These are phyloP conservation scores for Francoa sonchifolia DNA, from an alignment of 441 rosid species.

Conservation along the genomic window DNA sequence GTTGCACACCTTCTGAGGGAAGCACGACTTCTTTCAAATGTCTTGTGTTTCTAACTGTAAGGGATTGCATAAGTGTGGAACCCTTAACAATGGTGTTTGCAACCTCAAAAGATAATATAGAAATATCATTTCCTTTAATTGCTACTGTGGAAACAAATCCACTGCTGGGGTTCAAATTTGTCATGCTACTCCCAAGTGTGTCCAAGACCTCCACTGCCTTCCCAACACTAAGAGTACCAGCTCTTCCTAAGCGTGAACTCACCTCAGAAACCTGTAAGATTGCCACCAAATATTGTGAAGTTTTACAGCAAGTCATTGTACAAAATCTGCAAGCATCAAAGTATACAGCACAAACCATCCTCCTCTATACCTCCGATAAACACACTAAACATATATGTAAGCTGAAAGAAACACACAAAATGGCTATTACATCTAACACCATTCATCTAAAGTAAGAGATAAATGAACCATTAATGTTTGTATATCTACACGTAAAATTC, in stretches of 20 bases:
- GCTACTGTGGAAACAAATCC: constrained; percentile 78
- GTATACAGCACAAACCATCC: too few relatives aligned
- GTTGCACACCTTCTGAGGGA: constrained; percentile 81
- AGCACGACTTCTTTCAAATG: constrained; percentile 83
- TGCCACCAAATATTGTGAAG: neutral
- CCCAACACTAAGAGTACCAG: constrained; percentile 73
- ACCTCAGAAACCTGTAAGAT: constrained; percentile 76
- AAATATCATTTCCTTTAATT: constrained; percentile 73
- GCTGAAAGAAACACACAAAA: too few relatives aligned
- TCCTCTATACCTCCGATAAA: too few relatives aligned
- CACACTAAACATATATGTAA: too few relatives aligned
- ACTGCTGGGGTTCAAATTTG: constrained; percentile 49
- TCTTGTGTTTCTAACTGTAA: constrained; percentile 50
- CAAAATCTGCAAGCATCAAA: neutral
- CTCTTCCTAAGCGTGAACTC: constrained; percentile 75
- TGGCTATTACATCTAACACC: too few relatives aligned
- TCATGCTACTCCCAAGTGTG: constrained; percentile 93
- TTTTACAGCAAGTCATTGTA: neutral
- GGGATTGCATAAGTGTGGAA: constrained; percentile 82
- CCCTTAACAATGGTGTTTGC: constrained; percentile 96
- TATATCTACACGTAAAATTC: too few relatives aligned
- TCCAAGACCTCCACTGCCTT: constrained; percentile 93
- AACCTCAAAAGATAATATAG: constrained; percentile 87
- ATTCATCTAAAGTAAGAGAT: too few relatives aligned
- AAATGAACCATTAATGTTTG: too few relatives aligned